phyloP scores from a whole-genome alignment of 2,329 filamentous ascomycete genomes.

The Zymoseptoria pseudotritici region DNA sequence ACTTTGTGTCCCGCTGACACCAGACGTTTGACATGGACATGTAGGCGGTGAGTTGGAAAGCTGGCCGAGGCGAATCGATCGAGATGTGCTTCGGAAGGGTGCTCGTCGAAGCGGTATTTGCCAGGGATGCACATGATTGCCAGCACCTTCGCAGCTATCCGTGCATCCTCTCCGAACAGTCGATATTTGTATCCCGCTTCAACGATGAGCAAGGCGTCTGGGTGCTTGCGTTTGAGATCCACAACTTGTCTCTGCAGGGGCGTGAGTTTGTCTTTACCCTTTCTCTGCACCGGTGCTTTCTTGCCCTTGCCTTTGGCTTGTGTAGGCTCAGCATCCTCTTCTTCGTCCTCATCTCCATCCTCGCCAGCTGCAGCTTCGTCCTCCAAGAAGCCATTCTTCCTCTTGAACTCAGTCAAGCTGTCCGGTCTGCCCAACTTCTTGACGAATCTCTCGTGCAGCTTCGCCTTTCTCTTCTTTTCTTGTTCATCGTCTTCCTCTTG shows the following conservation, averaged over 20 bases:
- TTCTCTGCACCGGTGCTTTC: slow-evolving; percentile 54
- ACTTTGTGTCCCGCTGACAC: slow-evolving; percentile 93
- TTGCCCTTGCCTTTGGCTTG: slow-evolving; percentile 42
- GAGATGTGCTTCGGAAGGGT: slow-evolving; percentile 84
- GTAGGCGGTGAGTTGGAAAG: slow-evolving; percentile 83
- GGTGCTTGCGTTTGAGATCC: slow-evolving; percentile 84
- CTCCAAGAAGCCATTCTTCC: slow-evolving; percentile 49
- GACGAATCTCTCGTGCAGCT: slow-evolving; percentile 76
- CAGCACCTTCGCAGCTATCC: slow-evolving; percentile 78
- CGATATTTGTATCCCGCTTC: slow-evolving; percentile 98
- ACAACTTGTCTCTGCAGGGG: slow-evolving; percentile 91
- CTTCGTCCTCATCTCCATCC: slow-evolving; percentile 53
- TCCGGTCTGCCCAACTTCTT: slow-evolving; percentile 84
- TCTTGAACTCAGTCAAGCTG: slow-evolving; percentile 61
- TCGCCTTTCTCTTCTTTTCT: slow-evolving; percentile 54
- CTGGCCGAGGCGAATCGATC: slow-evolving; percentile 91
- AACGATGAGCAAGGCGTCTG: slow-evolving; percentile 83
- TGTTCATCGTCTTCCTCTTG: slow-evolving; percentile 44
- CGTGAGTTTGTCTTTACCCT: slow-evolving; percentile 74
- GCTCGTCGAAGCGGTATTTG: slow-evolving; percentile 89
- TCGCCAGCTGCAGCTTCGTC: slow-evolving; percentile 47
- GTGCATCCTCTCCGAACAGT: slow-evolving; percentile 93
- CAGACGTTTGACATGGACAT: slow-evolving; percentile 88
- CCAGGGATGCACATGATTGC: slow-evolving; percentile 96
- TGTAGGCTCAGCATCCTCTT: slow-evolving; percentile 45